These are phyloP conservation scores for Erythrophleum ivorense DNA, from an alignment of 331 rosid genomes.

Conservation along the genomic window DNA sequence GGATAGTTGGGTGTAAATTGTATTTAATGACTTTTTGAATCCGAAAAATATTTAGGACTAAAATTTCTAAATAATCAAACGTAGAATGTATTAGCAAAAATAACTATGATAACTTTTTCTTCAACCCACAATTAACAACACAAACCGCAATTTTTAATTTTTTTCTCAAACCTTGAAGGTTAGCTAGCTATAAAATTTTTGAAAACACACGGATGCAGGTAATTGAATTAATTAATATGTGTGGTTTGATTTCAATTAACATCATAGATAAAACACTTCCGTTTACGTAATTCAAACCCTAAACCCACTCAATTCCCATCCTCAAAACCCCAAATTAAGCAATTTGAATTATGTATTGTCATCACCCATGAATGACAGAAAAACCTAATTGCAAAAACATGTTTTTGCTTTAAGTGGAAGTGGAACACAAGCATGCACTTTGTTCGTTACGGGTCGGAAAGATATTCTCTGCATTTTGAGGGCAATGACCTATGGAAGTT, in stretches of 20 bases:
- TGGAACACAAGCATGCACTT: conserved; percentile 40
- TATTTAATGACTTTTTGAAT: background rate
- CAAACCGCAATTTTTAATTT: background rate
- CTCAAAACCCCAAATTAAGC: background rate
- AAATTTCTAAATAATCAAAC: background rate
- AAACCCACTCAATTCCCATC: conserved; percentile 17
- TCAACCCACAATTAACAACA: background rate
- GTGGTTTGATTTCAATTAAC: conserved; percentile 15
- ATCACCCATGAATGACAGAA: conserved; percentile 9
- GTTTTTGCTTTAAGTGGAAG: conserved; percentile 47
- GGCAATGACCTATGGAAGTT: conserved; percentile 18
- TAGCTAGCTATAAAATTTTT: too few relatives aligned
- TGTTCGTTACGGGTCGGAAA: conserved; percentile 58
- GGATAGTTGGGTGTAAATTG: background rate
- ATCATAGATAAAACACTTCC: conserved; percentile 14
- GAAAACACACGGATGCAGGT: background rate
- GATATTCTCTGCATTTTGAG: conserved; percentile 42
- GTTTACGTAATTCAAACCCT: conserved; percentile 9
- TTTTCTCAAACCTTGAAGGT: too few relatives aligned
- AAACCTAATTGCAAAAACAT: conserved; percentile 34
- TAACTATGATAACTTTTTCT: background rate
- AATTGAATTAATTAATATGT: background rate
- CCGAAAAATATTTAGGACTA: background rate
- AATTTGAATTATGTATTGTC: background rate
- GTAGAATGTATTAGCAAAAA: background rate